A percentile compares a stretch with the other conserved stretches of the same genome.
phyloP scores from a whole-genome alignment of 2,329 filamentous ascomycete species.

The Neonectria magnoliae region DNA sequence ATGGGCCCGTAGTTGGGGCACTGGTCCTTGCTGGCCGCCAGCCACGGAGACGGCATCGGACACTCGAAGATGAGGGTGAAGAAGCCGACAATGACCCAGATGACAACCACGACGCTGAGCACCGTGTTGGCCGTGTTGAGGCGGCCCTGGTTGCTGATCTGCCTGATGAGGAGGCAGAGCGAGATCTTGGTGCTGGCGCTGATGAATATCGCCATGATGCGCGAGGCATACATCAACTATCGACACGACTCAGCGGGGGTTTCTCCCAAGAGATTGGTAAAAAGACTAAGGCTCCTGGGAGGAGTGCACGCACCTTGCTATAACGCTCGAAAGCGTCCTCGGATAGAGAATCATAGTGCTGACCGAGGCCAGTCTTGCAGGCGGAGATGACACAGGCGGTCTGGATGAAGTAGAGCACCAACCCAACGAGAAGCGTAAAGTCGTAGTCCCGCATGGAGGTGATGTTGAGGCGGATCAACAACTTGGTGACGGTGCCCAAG shows the following conservation, averaged over 20 bases:
- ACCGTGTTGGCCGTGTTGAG: slow-evolving; percentile 30
- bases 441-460: slow-evolving; percentile 38
- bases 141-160: slow-evolving; percentile 30
- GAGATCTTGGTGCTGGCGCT: slow-evolving; percentile 34
- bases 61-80: slow-evolving; percentile 33
- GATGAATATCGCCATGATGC: slow-evolving; percentile 32
- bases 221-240: slow-evolving; percentile 35
- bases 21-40: slow-evolving; percentile 5
- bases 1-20: slow-evolving; percentile 28
- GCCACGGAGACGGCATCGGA: slow-evolving; percentile 32
- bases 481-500: slow-evolving; percentile 31
- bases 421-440: slow-evolving; percentile 14
- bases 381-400: slow-evolving; percentile 33
- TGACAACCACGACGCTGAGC: slow-evolving; percentile 17
- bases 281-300: too few species aligned
- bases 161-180: slow-evolving; percentile 36
- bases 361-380: slow-evolving; percentile 29
- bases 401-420: slow-evolving; percentile 31
- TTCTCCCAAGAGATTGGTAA: neutral
- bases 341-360: slow-evolving; percentile 22
- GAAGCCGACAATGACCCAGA: slow-evolving; percentile 26
- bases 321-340: slow-evolving; percentile 18
- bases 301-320: slow-evolving; percentile 27
- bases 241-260: slow-evolving; percentile 1
- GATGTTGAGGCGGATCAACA: slow-evolving; percentile 39